Conservation (phyloP, 2,329 filamentous ascomycete genomes). For the Aspergillus japonicus region DNA sequence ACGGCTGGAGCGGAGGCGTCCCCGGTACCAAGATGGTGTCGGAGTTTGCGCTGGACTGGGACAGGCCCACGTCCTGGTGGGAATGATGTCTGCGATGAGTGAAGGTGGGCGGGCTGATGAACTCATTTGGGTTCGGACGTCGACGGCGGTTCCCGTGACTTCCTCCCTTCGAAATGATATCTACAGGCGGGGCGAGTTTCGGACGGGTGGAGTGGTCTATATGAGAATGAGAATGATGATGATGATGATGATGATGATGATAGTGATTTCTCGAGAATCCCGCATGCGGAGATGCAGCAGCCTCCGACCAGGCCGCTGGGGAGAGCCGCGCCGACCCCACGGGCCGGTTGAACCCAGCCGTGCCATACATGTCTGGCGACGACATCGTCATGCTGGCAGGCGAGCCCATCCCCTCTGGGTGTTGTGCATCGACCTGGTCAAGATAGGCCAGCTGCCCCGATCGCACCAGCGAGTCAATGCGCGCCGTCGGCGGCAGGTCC, state of each 20-base stretch:
- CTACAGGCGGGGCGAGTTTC: constrained; percentile 45
- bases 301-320: constrained; percentile 15
- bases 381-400: constrained; percentile 23
- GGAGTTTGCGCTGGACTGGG: constrained; percentile 21
- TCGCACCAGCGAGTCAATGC: constrained; percentile 53
- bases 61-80: constrained; percentile 28
- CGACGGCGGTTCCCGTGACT: constrained; percentile 29
- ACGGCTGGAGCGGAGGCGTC: constrained; percentile 33
- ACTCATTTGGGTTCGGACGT: constrained; percentile 39
- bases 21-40: constrained; percentile 26
- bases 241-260: constrained; percentile 17
- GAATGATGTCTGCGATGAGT: constrained; percentile 34
- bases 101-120: constrained; percentile 19
- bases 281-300: constrained; percentile 7
- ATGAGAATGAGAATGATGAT: constrained; percentile 19
- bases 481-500: constrained; percentile 71
- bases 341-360: constrained; percentile 13
- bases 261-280: neutral
- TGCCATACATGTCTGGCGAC: constrained; percentile 19
- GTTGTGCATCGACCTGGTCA: constrained; percentile 28
- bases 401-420: constrained; percentile 25
- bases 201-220: constrained; percentile 23
- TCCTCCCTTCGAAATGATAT: constrained; percentile 39
- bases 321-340: constrained; percentile 13
- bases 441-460: constrained; percentile 54